Conservation (phyloP, 2,329 filamentous ascomycete species). For the Stachybotrys elegans region DNA sequence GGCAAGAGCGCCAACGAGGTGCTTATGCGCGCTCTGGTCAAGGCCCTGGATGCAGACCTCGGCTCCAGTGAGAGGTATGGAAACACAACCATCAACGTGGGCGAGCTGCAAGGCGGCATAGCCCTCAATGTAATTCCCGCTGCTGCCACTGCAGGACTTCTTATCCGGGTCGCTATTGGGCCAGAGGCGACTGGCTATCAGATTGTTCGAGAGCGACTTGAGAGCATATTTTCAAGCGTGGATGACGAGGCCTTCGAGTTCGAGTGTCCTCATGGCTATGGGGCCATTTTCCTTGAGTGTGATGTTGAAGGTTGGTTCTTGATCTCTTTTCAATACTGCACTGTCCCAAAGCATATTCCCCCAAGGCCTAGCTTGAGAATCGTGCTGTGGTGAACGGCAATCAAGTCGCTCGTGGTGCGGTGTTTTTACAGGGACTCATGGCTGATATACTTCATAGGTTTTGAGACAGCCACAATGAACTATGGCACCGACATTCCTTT, state of each 20-base stretch:
- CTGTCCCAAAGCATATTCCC: no score
- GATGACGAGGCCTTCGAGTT: not conserved
- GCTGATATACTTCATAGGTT: constrained; percentile 57
- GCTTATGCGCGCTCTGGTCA: constrained; percentile 60
- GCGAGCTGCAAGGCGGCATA: constrained; percentile 68
- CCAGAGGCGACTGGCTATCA: not conserved
- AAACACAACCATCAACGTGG: constrained; percentile 78
- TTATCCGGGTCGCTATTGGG: not conserved
- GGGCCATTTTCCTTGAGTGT: not conserved
- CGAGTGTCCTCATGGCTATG: not conserved
- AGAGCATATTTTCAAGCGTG: not conserved
- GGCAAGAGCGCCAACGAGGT: constrained; percentile 70
- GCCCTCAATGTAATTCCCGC: constrained; percentile 79
- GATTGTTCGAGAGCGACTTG: not conserved
- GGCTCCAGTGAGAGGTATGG: constrained; percentile 71
- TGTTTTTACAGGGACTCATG: no score
- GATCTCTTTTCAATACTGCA: no score
- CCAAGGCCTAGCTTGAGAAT: no score
- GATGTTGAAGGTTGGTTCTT: constrained; percentile 1
- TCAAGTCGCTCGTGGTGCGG: no score
- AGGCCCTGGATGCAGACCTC: constrained; percentile 58
- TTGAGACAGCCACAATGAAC: constrained; percentile 79
- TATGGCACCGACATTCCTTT: constrained; percentile 92
- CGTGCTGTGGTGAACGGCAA: no score
- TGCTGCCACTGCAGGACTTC: not conserved